Evolutionary conservation across 2,329 filamentous ascomycete genomes (phyloP).

Genomic region (Botrytis porri): DNA sequence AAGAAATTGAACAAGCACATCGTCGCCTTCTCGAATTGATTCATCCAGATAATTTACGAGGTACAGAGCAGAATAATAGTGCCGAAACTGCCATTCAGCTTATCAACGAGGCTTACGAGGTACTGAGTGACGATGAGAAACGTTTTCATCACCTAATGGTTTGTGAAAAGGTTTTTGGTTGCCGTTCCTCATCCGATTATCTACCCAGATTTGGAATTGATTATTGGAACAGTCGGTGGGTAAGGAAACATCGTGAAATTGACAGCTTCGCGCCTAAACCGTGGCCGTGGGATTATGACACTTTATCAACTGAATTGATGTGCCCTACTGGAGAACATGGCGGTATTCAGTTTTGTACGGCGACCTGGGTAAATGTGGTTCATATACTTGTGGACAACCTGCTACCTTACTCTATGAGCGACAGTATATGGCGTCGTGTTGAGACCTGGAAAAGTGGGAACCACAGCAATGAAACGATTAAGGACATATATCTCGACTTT

Average conservation of each 20-base stretch:
- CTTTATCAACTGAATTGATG: not conserved
- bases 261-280: not conserved
- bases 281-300: slow-evolving; percentile 9
- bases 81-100: not conserved
- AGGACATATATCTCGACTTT: not conserved
- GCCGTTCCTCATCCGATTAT: not conserved
- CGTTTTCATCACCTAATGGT: not conserved
- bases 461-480: not conserved
- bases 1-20: not conserved
- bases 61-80: not conserved
- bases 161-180: not conserved
- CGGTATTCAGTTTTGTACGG: not conserved
- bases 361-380: slow-evolving; percentile 17
- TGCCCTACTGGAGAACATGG: not conserved
- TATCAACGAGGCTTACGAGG: not conserved
- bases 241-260: not conserved
- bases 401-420: not conserved
- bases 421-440: slow-evolving; percentile 11
- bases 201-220: not conserved
- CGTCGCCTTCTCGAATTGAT: not conserved
- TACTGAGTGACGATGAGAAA: not conserved
- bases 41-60: slow-evolving; percentile 5
- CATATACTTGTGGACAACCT: slow-evolving; percentile 11
- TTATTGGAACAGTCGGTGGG: not conserved
- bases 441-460: not conserved